Conservation (phyloP, 2,329 filamentous ascomycete species). For the Chaetomium strumarium region DNA sequence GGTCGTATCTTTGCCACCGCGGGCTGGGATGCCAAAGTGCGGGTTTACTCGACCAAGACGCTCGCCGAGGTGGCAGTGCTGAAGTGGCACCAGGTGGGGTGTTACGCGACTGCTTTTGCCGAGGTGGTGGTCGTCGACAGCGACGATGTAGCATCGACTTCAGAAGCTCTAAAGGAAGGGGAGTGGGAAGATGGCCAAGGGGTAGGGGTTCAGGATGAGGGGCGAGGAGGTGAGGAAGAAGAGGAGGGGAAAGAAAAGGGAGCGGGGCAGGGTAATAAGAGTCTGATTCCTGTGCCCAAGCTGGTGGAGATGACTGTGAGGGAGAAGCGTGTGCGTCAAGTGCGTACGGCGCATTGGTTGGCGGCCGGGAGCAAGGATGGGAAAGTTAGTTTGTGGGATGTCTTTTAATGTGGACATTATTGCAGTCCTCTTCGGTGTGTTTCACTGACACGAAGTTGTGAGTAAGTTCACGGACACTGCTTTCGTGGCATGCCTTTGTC, state of each 20-base stretch:
- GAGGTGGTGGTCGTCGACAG: constrained; percentile 33
- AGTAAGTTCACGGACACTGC: too few species aligned
- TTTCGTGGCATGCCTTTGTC: too few species aligned
- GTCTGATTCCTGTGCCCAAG: constrained; percentile 26
- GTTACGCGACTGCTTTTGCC: constrained; percentile 74
- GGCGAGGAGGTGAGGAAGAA: constrained; percentile 9
- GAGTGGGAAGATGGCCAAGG: neutral
- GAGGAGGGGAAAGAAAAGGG: neutral
- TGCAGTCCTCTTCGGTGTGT: too few species aligned
- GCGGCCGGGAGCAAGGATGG: constrained; percentile 91
- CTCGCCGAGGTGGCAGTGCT: constrained; percentile 85
- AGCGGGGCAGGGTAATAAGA: neutral
- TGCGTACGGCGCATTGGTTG: constrained; percentile 75
- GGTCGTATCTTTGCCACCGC: constrained; percentile 80
- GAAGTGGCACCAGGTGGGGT: constrained; percentile 89
- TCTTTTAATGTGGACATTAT: constrained; percentile 52
- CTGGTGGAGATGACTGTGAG: constrained; percentile 47
- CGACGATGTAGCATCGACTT: neutral
- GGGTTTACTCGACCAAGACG: constrained; percentile 75
- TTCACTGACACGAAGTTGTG: too few species aligned
- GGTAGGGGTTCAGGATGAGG: neutral
- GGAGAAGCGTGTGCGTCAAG: constrained; percentile 56
- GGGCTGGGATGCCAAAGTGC: constrained; percentile 79
- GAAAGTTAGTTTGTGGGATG: constrained; percentile 91
- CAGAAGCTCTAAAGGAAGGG: neutral